Evolutionary conservation across 2,329 filamentous ascomycete genomes (phyloP).

Genomic region (Claviceps monticola): DNA sequence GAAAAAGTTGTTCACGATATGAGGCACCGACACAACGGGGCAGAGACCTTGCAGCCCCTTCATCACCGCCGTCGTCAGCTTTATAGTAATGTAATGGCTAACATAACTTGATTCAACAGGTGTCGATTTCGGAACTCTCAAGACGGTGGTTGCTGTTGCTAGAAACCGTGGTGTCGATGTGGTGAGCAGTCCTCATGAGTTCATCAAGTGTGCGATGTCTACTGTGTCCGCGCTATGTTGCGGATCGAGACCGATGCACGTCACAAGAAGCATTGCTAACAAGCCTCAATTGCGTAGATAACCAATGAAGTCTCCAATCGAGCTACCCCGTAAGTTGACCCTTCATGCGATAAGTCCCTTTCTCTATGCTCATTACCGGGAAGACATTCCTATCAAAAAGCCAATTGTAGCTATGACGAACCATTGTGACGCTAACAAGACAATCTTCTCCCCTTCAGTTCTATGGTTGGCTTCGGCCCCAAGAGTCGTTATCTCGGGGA

Average conservation of each 20-base stretch:
- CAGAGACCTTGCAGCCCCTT: neutral
- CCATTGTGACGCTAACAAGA: no score
- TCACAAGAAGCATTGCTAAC: neutral
- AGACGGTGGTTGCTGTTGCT: constrained; percentile 94
- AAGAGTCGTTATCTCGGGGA: constrained; percentile 92
- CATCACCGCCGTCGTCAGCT: neutral
- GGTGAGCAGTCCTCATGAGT: constrained; percentile 44
- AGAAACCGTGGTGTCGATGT: constrained; percentile 98
- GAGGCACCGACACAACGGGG: neutral
- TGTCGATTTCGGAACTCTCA: constrained; percentile 90
- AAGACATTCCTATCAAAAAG: neutral
- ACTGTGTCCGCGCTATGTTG: neutral
- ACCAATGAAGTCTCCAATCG: constrained; percentile 99
- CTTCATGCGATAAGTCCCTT: constrained; percentile 7
- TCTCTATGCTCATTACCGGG: neutral
- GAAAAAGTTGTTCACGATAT: neutral
- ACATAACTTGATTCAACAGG: constrained; percentile 30
- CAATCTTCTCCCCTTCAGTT: constrained; percentile 34
- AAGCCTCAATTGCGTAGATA: constrained; percentile 45
- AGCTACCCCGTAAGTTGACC: constrained; percentile 73
- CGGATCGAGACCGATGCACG: no score
- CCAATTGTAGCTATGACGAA: neutral
- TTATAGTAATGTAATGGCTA: constrained; percentile 3
- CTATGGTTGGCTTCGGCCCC: constrained; percentile 87
- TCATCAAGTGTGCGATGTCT: neutral